phyloP scores from a whole-genome alignment of 2,329 filamentous ascomycete genomes.

The Chlorencoelia australis region DNA sequence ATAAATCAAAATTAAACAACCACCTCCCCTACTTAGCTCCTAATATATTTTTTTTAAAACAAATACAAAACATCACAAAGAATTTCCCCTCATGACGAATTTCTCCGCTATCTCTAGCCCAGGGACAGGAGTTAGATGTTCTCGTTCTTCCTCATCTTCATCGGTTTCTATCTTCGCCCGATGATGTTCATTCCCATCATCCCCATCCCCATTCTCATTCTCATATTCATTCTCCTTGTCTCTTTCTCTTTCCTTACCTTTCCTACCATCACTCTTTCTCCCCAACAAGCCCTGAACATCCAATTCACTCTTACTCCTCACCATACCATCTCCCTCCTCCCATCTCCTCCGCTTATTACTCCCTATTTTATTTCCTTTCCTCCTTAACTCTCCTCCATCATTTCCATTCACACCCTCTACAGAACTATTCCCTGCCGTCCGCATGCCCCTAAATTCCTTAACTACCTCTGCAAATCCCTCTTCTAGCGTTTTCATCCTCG shows the following conservation, averaged over 20 bases:
- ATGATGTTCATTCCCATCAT: not conserved
- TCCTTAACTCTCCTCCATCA: constrained; percentile 10
- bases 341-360: not conserved
- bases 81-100: constrained; percentile 2
- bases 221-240: constrained; percentile 1
- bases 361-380: constrained; percentile 8
- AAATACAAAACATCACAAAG: constrained; percentile 1
- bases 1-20: no score
- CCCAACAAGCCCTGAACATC: constrained; percentile 7
- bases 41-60: not conserved
- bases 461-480: constrained; percentile 85
- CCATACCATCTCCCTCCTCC: constrained; percentile 1
- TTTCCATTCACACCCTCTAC: constrained; percentile 14
- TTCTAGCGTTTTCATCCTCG: constrained; percentile 86
- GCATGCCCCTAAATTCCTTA: constrained; percentile 48
- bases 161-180: not conserved
- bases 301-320: constrained; percentile 13
- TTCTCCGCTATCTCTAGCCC: constrained; percentile 1
- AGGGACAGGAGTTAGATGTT: constrained; percentile 1
- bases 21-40: not conserved
- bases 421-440: constrained; percentile 23
- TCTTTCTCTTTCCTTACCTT: constrained; percentile 1
- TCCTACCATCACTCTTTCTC: not conserved
- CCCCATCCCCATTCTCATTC: not conserved
- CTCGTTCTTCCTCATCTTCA: not conserved